Percentiles rank a stretch among this genome's conserved stretches.
These are phyloP conservation scores for Pelagomonas calceolata DNA, from an alignment of 108 stramenopile genomes.

Conservation along the genomic window DNA sequence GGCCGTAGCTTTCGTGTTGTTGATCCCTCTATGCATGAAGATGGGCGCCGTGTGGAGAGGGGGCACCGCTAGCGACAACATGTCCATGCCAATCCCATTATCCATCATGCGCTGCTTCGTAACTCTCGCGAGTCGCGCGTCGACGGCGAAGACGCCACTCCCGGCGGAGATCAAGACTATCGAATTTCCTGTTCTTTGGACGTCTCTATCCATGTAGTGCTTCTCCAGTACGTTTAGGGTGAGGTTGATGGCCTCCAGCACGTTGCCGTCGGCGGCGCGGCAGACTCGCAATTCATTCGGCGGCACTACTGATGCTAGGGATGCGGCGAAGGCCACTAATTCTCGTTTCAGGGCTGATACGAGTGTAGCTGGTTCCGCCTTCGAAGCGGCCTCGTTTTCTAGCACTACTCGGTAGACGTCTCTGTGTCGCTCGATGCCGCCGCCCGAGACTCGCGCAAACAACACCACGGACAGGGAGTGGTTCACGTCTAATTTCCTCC, in stretches of 20 bases:
- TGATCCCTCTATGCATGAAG: slow-evolving; percentile 61
- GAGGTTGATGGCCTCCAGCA: slow-evolving; percentile 91
- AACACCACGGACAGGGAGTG: slow-evolving; percentile 11
- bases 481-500: slow-evolving; percentile 60
- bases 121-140: slow-evolving; percentile 70
- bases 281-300: slow-evolving; percentile 40
- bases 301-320: slow-evolving; percentile 62
- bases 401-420: slow-evolving; percentile 81
- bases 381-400: slow-evolving; percentile 66
- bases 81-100: slow-evolving; percentile 95
- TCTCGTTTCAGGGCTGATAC: slow-evolving; percentile 67
- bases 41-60: slow-evolving; percentile 94
- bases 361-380: slow-evolving; percentile 57
- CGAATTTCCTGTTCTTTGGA: slow-evolving; percentile 81
- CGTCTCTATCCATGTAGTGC: slow-evolving; percentile 87
- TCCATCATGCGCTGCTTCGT: slow-evolving; percentile 99
- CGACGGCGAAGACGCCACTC: slow-evolving; percentile 76
- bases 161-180: slow-evolving; percentile 88
- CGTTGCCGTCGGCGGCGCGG: slow-evolving; percentile 79
- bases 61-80: slow-evolving; percentile 81
- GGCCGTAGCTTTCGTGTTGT: not conserved
- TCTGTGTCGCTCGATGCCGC: slow-evolving; percentile 9
- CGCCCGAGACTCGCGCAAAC: slow-evolving; percentile 7
- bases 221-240: slow-evolving; percentile 89
- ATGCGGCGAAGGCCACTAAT: slow-evolving; percentile 69